Percentiles rank a stretch among this genome's conserved stretches.
Evolutionary conservation across 805 yeast genomes (phyloP).

Genomic region (Kuraishia capsulata): DNA sequence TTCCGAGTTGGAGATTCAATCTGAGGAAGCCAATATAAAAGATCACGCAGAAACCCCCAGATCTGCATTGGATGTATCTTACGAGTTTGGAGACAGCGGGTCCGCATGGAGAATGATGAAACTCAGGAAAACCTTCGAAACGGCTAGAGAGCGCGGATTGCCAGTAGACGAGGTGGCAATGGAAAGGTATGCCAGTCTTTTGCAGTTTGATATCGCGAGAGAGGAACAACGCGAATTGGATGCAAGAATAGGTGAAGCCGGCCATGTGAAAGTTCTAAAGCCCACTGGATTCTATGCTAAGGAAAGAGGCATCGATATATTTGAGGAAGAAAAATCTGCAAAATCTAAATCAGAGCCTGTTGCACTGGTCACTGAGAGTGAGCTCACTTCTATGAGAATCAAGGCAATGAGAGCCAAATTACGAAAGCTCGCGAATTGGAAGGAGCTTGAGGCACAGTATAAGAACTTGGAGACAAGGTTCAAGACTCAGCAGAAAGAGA

Average conservation of each 20-base stretch:
- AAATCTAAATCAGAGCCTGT: too few relatives aligned
- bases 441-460: slow-evolving; percentile 16
- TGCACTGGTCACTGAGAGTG: slow-evolving; percentile 3
- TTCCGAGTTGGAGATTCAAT: too few relatives aligned
- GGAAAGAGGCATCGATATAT: slow-evolving; percentile 9
- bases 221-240: slow-evolving; percentile 23
- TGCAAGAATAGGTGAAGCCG: slow-evolving; percentile 7
- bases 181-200: slow-evolving; percentile 17
- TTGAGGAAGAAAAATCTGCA: background rate
- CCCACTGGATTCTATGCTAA: slow-evolving; percentile 16
- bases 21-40: slow-evolving; percentile 4
- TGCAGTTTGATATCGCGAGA: slow-evolving; percentile 20
- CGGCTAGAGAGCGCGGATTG: slow-evolving; percentile 9
- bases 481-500: background rate
- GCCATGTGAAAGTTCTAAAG: slow-evolving; percentile 9
- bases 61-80: slow-evolving; percentile 13
- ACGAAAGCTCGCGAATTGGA: slow-evolving; percentile 12
- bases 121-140: slow-evolving; percentile 13
- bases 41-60: slow-evolving; percentile 2
- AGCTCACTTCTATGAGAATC: slow-evolving; percentile 22
- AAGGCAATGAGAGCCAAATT: slow-evolving; percentile 24
- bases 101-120: slow-evolving; percentile 29
- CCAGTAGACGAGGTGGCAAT: slow-evolving; percentile 17
- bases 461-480: slow-evolving; percentile 7
- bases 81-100: slow-evolving; percentile 27